These are phyloP conservation scores for Magnolia changhungtana DNA, from an alignment of 164 flowering plant genomes.

Conservation along the genomic window DNA sequence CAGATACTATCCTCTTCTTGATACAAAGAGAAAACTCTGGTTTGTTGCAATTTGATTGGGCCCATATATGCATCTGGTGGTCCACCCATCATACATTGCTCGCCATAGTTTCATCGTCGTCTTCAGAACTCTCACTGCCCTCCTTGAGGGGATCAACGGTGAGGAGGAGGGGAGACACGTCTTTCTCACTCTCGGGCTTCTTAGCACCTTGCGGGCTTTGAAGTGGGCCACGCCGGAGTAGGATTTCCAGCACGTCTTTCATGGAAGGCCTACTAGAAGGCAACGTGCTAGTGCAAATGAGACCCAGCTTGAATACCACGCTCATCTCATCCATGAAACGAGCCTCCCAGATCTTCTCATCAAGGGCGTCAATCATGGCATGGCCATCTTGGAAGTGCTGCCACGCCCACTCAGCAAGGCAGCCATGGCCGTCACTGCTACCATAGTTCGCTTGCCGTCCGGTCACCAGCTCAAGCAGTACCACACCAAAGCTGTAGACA, in stretches of 20 bases:
- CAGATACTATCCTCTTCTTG: too few relatives aligned
- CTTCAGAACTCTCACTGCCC: conserved; percentile 19
- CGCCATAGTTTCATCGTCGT: conserved; percentile 8
- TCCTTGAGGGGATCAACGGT: conserved; percentile 11
- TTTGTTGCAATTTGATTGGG: too few relatives aligned
- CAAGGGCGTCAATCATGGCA: conserved; percentile 38
- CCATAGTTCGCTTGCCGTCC: conserved; percentile 63
- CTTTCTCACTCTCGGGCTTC: conserved; percentile 28
- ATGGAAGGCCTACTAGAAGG: conserved; percentile 71
- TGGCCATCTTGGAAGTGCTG: conserved; percentile 36
- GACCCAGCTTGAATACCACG: conserved; percentile 55
- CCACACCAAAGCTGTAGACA: conserved; percentile 89
- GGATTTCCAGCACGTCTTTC: conserved; percentile 67
- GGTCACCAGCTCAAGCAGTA: conserved; percentile 69
- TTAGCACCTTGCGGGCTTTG: conserved; percentile 10
- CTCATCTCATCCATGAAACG: conserved; percentile 47
- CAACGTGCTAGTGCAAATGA: conserved; percentile 55
- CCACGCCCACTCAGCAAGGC: conserved; percentile 84
- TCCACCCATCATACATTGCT: conserved; percentile 7
- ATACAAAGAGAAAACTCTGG: too few relatives aligned
- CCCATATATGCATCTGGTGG: too few relatives aligned
- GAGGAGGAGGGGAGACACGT: conserved; percentile 46
- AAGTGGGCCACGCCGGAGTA: conserved; percentile 26
- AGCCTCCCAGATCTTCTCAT: conserved; percentile 43
- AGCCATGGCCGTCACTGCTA: conserved; percentile 31